phyloP scores from a whole-genome alignment of 2,329 filamentous ascomycete species.

The Huntiella moniliformis region DNA sequence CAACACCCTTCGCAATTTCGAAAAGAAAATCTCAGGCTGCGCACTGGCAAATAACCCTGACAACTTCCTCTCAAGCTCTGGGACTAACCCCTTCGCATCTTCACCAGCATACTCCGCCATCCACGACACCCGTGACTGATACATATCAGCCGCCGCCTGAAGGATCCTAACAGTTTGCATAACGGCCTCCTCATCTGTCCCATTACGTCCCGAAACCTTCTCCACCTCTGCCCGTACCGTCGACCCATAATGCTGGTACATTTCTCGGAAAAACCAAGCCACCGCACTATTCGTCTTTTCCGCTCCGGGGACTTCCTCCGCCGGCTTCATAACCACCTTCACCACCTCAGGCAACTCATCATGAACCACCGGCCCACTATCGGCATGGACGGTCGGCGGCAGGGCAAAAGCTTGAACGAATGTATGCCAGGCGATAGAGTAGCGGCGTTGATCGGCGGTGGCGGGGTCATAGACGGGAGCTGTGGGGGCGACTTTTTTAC shows the following conservation, averaged over 20 bases:
- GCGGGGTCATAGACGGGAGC: conserved; percentile 6
- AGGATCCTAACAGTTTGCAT: background rate
- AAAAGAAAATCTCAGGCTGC: background rate
- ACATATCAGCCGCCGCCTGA: background rate
- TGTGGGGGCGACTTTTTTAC: conserved; percentile 4
- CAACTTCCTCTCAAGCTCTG: background rate
- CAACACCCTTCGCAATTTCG: background rate
- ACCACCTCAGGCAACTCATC: conserved; percentile 32
- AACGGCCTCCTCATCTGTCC: background rate
- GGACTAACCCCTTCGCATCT: background rate
- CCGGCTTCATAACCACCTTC: conserved; percentile 31
- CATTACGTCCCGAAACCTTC: background rate
- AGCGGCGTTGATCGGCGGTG: conserved; percentile 32
- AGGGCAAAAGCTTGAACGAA: conserved; percentile 40
- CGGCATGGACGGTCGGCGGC: conserved; percentile 31
- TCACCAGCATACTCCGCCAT: background rate
- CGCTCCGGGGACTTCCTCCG: conserved; percentile 27
- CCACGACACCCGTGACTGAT: background rate
- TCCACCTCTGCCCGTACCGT: conserved; percentile 40
- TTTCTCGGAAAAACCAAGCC: conserved; percentile 42
- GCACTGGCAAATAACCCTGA: background rate
- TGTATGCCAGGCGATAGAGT: conserved; percentile 43
- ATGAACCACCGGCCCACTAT: conserved; percentile 34
- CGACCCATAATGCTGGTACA: conserved; percentile 39
- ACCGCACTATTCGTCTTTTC: conserved; percentile 36